phyloP scores from a whole-genome alignment of 306 rosid genomes.

The Prunus dulcis region DNA sequence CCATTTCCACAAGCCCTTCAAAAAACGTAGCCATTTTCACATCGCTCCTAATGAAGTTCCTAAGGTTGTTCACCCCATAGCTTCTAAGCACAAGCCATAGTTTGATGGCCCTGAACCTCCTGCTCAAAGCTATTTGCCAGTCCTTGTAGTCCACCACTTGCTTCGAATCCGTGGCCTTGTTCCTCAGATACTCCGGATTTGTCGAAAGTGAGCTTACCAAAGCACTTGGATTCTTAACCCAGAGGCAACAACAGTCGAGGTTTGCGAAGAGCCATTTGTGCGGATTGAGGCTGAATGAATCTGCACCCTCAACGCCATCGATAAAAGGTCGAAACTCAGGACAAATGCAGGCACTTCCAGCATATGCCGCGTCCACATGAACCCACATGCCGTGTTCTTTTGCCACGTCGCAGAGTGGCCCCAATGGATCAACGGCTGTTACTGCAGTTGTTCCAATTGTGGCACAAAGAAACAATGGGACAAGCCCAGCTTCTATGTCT shows the following conservation, averaged over 20 bases:
- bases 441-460: slow-evolving; percentile 42
- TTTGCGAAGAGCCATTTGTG: slow-evolving; percentile 41
- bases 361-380: slow-evolving; percentile 45
- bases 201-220: slow-evolving; percentile 13
- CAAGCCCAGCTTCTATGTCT: slow-evolving; percentile 22
- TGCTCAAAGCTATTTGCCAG: slow-evolving; percentile 27
- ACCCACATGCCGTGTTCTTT: slow-evolving; percentile 41
- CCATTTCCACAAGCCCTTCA: slow-evolving; percentile 21
- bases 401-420: slow-evolving; percentile 20
- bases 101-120: slow-evolving; percentile 21
- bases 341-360: slow-evolving; percentile 39
- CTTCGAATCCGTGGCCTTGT: slow-evolving; percentile 8
- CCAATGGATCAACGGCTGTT: slow-evolving; percentile 33
- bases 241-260: slow-evolving; percentile 41
- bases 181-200: slow-evolving; percentile 9
- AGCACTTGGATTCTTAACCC: slow-evolving; percentile 19
- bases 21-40: slow-evolving; percentile 29
- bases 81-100: slow-evolving; percentile 33
- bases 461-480: slow-evolving; percentile 33
- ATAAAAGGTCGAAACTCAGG: slow-evolving; percentile 38
- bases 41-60: slow-evolving; percentile 19
- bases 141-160: slow-evolving; percentile 35
- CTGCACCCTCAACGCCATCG: slow-evolving; percentile 25
- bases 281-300: slow-evolving; percentile 38
- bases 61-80: slow-evolving; percentile 21